Evolutionary conservation across 495 filamentous ascomycete genomes (phyloP), one percentile per base, ranked within the genome.

Genomic region (Lepraria neglecta): DNA sequence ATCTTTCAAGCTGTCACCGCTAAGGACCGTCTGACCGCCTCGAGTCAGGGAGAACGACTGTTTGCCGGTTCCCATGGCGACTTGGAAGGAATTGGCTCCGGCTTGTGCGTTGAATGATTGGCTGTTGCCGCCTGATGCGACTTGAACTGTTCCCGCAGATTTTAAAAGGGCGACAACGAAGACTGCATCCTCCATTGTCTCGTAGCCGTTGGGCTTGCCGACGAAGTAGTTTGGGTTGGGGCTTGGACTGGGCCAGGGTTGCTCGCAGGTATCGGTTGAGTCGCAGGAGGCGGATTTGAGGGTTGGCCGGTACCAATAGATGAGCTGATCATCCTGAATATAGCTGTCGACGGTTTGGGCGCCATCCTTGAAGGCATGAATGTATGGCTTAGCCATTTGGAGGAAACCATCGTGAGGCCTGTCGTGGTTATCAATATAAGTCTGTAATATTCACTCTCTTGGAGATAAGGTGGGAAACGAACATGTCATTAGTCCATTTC

Each of bases 401-500:
- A 78, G 73, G 81, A 80, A 86, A 19, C 68, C 76, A 31, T 82
- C 77, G 68, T 86, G 84, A 9, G 79, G 75, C 63, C 75, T 75
- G 59, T 71, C 9, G 31, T 67, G 33, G 68, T 40, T 48, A 82
- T 76, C 27, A 59, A 12, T 21, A 57, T 19, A 27, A 3, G 33
- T 51, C 21, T 51, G 17, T 40, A n/a, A 55, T 86, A 86, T 11
- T 70, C 64, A 9, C 76, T 71, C 3, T 78, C 0, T 78, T 81
- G 9, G 70, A 60, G 42, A 58, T 40, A 3, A 15, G 21, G 19
- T 33, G 12, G 42, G 46, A 44, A 43, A 65, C 76, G 73, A 63
- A 80, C 79, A 84, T 83, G 60, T 82, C 82, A 67, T 84, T 83
- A 7, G 76, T 76, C 82, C 83, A 85, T 62, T 85, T 84, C 7